Base-by-base conservation (phyloP, 495 filamentous ascomycete genomes). In the Penicillium dipodomyicola region DNA sequence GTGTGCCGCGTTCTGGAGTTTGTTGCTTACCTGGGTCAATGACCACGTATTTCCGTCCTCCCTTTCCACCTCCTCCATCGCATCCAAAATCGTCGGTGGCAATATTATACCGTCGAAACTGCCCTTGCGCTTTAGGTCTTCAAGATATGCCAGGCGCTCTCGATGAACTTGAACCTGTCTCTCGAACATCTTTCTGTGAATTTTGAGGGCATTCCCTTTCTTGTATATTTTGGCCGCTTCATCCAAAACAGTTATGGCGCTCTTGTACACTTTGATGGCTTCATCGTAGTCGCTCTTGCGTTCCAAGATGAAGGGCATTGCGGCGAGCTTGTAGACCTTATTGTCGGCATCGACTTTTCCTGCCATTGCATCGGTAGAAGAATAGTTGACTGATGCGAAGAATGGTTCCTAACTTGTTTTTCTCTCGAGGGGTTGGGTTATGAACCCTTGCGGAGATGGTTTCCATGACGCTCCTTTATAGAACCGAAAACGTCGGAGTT, bases 211-310 rank as follows among this genome's bases (percentile, higher is more conserved):
- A 8, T 51, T 51, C 7, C 46, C 49, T 19, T 64, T 64, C 44
- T 61, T 64, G 49, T 55, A 56, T 19, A 17, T 61, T 33, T 61
- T 41, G 8, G 45, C 53, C 40, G 48, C 10, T 27, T 46, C 29
- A 3, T 44, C 54, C 3, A 64, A 40, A 19, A 64, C 39, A 0
- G 63, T 57, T 19, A 77, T 57, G 2, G 53, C 49, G 15, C 54
- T 53, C 23, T 54, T 63, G 42, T 64, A 49, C n/a, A 70, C 30
- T 22, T 23, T 19, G 35, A 74, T 72, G 4, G 74, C 73, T 15
- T 72, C 70, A n/a, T 65, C 54, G 29, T 70, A 74, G 22, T 68
- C 65, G 9, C 68, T 68, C 22, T 67, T 60, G 14, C 51, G 29
- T 14, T 57, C 17, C 7, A 72, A 58, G 19, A 67, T 15, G 6